Percentiles rank a stretch among this genome's conserved stretches.
These are phyloP conservation scores for Hypericum androsaemum DNA, from an alignment of 345 rosid species.

Conservation along the genomic window DNA sequence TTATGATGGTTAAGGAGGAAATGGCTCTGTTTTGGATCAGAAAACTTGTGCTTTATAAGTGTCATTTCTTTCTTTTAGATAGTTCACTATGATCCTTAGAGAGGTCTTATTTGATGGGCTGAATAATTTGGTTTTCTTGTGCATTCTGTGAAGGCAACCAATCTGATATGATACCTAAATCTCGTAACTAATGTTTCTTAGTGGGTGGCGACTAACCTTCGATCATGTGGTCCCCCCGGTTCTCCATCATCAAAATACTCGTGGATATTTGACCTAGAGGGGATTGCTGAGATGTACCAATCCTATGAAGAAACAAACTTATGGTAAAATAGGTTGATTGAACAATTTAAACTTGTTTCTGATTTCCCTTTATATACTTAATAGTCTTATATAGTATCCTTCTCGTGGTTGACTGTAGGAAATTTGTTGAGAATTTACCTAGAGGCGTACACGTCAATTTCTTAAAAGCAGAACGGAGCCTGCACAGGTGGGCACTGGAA, in stretches of 20 bases:
- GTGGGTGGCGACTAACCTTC: constrained; percentile 94
- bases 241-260: constrained; percentile 45
- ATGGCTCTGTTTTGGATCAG: too few relatives aligned
- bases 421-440: constrained; percentile 75
- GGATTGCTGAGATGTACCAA: constrained; percentile 66
- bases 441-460: constrained; percentile 84
- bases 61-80: too few relatives aligned
- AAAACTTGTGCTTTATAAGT: too few relatives aligned
- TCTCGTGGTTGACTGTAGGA: constrained; percentile 35
- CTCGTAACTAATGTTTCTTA: constrained; percentile 17
- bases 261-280: constrained; percentile 78
- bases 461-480: constrained; percentile 91
- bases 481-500: constrained; percentile 92
- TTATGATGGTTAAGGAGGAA: too few relatives aligned
- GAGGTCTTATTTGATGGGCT: too few relatives aligned
- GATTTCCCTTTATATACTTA: not conserved
- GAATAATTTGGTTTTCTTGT: too few relatives aligned
- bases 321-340: constrained; percentile 39
- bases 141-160: not conserved
- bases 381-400: not conserved
- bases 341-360: not conserved
- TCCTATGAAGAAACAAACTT: constrained; percentile 85
- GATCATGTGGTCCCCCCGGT: constrained; percentile 27
- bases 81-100: too few relatives aligned
- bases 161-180: not conserved